Percentiles rank a stretch among this genome's conserved stretches.
Evolutionary conservation across 371 early-diverging fungal species (phyloP).

Genomic region (Actinomucor elegans): DNA sequence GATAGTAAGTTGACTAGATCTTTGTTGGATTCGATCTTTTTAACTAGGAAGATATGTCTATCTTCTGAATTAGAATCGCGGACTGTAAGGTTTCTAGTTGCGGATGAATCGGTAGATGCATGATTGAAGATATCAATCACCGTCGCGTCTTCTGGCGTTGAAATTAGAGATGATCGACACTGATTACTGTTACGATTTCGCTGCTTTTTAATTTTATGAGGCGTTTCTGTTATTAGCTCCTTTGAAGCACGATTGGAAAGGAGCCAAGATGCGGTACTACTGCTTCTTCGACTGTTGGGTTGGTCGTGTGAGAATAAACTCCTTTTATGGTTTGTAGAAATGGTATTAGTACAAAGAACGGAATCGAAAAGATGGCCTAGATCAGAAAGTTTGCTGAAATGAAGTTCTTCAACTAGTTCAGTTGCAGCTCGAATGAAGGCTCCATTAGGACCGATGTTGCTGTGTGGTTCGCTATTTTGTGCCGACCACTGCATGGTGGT

Average conservation of each 20-base stretch:
- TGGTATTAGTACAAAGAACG: slow-evolving; percentile 28
- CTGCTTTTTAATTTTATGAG: neutral
- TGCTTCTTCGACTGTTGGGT: neutral
- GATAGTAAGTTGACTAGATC: slow-evolving; percentile 27
- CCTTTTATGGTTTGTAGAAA: slow-evolving; percentile 16
- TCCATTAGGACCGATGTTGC: neutral
- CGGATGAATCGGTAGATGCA: neutral
- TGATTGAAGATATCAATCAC: slow-evolving; percentile 19
- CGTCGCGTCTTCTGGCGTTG: slow-evolving; percentile 6
- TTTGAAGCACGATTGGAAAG: neutral
- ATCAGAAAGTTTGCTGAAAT: slow-evolving; percentile 19
- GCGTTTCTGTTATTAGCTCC: neutral
- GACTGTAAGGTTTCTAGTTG: slow-evolving; percentile 1
- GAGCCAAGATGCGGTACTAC: slow-evolving; percentile 7
- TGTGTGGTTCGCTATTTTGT: neutral
- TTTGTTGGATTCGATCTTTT: slow-evolving; percentile 21
- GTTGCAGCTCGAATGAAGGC: slow-evolving; percentile 29
- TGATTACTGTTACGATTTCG: neutral
- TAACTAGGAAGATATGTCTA: slow-evolving; percentile 38
- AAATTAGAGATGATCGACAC: neutral
- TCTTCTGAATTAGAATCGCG: slow-evolving; percentile 24
- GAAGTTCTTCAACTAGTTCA: slow-evolving; percentile 29
- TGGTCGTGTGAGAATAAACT: slow-evolving; percentile 11
- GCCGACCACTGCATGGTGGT: slow-evolving; percentile 18
- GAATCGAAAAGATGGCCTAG: slow-evolving; percentile 36